Evolutionary conservation across 2,329 filamentous ascomycete genomes (phyloP).

Genomic region (Fusarium paranaense): DNA sequence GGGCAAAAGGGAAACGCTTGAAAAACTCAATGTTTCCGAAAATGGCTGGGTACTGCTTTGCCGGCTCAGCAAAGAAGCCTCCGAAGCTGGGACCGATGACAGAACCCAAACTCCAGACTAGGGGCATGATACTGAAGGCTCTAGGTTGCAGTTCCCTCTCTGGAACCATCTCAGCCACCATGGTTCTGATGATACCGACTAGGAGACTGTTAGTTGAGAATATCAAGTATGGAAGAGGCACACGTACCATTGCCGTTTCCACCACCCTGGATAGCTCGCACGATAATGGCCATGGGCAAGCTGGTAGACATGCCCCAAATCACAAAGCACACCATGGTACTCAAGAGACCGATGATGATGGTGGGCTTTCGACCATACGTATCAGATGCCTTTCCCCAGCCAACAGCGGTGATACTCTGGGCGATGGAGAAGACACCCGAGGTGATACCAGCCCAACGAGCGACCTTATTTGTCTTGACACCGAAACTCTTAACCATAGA

Average conservation of each 20-base stretch:
- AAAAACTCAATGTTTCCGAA: conserved; percentile 78
- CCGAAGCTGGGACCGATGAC: conserved; percentile 91
- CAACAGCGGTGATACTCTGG: conserved; percentile 77
- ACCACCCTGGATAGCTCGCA: conserved; percentile 82
- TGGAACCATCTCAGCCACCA: conserved; percentile 93
- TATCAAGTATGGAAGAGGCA: no score
- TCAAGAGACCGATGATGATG: conserved; percentile 78
- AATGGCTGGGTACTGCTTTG: conserved; percentile 76
- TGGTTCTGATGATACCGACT: conserved; percentile 92
- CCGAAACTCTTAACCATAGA: conserved; percentile 88
- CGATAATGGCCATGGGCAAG: conserved; percentile 81
- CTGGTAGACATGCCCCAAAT: conserved; percentile 86
- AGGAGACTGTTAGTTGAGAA: not conserved
- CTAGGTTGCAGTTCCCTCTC: conserved; percentile 86
- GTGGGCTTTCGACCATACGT: conserved; percentile 83
- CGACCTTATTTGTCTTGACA: conserved; percentile 76
- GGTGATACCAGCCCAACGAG: conserved; percentile 83
- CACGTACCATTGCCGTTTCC: conserved; percentile 83
- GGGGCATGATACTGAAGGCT: conserved; percentile 93
- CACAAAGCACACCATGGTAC: conserved; percentile 84
- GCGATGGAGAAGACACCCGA: conserved; percentile 78
- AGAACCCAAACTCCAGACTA: conserved; percentile 87
- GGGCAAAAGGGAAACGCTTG: conserved; percentile 80
- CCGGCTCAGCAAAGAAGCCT: conserved; percentile 85
- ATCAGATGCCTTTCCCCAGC: conserved; percentile 84